Evolutionary conservation across 495 filamentous ascomycete species (phyloP).

Genomic region (Penicillium waksmanii): DNA sequence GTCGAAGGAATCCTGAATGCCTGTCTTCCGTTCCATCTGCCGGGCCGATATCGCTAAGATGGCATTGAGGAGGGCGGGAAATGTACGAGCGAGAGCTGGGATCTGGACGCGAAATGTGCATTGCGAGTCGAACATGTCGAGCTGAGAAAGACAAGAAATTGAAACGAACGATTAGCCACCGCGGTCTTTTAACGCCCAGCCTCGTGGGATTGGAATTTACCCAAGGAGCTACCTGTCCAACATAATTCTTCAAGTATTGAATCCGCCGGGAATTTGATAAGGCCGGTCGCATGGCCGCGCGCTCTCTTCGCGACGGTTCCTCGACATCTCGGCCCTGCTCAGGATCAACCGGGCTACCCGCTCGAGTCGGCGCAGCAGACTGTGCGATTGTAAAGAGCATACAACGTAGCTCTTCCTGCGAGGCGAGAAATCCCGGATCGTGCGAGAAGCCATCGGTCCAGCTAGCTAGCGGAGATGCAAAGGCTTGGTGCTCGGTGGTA

Average conservation of each 20-base stretch:
- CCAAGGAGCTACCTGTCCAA: constrained; percentile 50
- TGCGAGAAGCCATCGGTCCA: constrained; percentile 44
- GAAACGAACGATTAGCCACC: constrained; percentile 3
- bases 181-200: not conserved
- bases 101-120: constrained; percentile 46
- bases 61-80: constrained; percentile 43
- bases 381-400: constrained; percentile 42
- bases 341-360: constrained; percentile 23
- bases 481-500: constrained; percentile 23
- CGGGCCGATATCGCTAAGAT: constrained; percentile 48
- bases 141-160: constrained; percentile 24
- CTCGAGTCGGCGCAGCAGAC: constrained; percentile 37
- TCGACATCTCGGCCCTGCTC: constrained; percentile 3
- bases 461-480: constrained; percentile 28
- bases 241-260: constrained; percentile 49
- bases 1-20: constrained; percentile 38
- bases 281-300: constrained; percentile 21
- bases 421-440: constrained; percentile 43
- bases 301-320: constrained; percentile 7
- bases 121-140: constrained; percentile 55
- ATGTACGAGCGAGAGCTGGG: constrained; percentile 41
- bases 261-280: constrained; percentile 34
- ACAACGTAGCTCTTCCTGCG: constrained; percentile 42
- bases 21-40: constrained; percentile 47
- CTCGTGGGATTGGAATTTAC: constrained; percentile 14